Evolutionary conservation across 306 rosid species (phyloP), one percentile per base, ranked within the genome.

Genomic region (Canavalia ensiformis): DNA sequence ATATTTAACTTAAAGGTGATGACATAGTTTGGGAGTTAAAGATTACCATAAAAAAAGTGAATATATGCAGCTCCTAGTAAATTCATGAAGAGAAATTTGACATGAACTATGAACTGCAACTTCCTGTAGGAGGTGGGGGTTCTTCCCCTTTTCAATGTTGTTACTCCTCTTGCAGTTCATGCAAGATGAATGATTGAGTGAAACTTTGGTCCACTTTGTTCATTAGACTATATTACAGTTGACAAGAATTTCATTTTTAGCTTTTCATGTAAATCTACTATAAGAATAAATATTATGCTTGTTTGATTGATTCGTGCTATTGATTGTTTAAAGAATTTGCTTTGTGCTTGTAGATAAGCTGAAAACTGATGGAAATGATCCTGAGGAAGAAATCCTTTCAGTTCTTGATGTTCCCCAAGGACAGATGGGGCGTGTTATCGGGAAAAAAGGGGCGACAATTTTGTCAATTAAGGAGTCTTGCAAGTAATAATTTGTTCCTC

Each of bases 381-480:
- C 82, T 0, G 97, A 93, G 86, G 97, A 93, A 86, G 99, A 96
- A 90, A 92, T 93, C 82, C 97, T 93, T 52, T 93, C 99, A 7
- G 97, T 96, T 39, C 88, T 96, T 75, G 94, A 88, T 88, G 89
- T 96, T 87, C 99, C 98, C 29, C 81, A 28, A 1, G 98, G 98
- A 84, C 90, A 88, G 86, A 93, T 96, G 99, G 99, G 99, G 52
- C 88, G 90, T 41, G 86, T 93, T 69, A 96, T 93, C 74, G 99
- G 98, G 75, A 90, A 80, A 84, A 88, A 34, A 84, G 99, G 99
- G 82, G 87, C 94, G 57, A 67, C 97, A 41, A 96, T 96, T 83
- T 41, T 93, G 88, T 75, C 87, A n/a, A 92, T 96, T 56, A 93
- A 96, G 88, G 90, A 86, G 81, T 84, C 94, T 68, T 93, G 98